Evolutionary conservation across 2,329 filamentous ascomycete species (phyloP), one percentile per base, ranked within the genome.

Genomic region (Xenosphaeropsis pyriputrescens): DNA sequence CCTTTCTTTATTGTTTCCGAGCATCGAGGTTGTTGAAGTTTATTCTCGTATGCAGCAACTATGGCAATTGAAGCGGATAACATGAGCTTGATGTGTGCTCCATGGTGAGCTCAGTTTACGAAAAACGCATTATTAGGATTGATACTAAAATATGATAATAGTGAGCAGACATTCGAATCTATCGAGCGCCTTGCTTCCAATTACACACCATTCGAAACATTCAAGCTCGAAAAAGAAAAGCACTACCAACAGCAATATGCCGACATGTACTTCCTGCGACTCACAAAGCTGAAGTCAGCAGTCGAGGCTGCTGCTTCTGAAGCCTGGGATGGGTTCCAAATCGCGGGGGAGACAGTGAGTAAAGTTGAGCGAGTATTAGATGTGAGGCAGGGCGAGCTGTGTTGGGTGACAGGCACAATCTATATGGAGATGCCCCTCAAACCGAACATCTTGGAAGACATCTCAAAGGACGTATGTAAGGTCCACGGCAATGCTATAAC

Each of bases 371-470:
- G 91, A 48, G 91, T 98, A 42, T 70, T 98, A 19, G 89, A 98
- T 60, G 91, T 98, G 37, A 77, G 89, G 43, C 91, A 96, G 63
- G 91, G 91, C 45, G 79, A 95, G 61, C 65, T 96, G 29, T 96
- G 89, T 62, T 98, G 89, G 86, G 82, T 98, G 13, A 71, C 79
- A 0, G 91, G 93, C 13, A 98, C 91, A 0, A 76, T 96, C 22
- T 98, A 93, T 57, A 93, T 96, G 81, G 85, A 96, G 45, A 88
- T 98, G 85, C 75, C 83, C 2, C 60, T 95, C 51, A 98, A 98
- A 62, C 91, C 93, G 1, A 93, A 93, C 53, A 89, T 98, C 56
- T 64, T 98, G 26, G 88, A 95, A 42, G 91, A 98, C 50, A 83
- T 98, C 32, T 81, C 84, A 31, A 93, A 93, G 60, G 89, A 95